Conservation (phyloP, 2,329 filamentous ascomycete species). For the Trichoderma simmonsii region DNA sequence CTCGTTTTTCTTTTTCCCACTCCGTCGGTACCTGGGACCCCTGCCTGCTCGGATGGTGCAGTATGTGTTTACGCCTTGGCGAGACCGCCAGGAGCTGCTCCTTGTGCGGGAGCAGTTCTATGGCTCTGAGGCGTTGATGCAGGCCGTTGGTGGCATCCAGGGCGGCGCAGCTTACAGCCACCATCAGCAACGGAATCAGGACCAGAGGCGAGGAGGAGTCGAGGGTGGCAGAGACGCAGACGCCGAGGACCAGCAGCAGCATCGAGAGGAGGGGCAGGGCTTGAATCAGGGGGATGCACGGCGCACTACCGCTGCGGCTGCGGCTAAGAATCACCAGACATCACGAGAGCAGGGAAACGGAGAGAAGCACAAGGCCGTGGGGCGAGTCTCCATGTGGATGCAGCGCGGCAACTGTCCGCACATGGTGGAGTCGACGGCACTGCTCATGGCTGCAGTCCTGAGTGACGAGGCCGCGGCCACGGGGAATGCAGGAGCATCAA, state of each 20-base stretch:
- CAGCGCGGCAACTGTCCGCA: constrained; percentile 72
- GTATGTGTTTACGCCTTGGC: constrained; percentile 74
- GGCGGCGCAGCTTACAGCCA: neutral
- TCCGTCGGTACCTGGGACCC: neutral
- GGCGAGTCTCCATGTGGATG: constrained; percentile 65
- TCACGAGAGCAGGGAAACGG: constrained; percentile 11
- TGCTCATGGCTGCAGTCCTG: constrained; percentile 66
- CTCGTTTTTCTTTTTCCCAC: neutral
- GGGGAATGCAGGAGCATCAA: constrained; percentile 40
- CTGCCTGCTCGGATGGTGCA: constrained; percentile 53
- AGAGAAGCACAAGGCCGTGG: constrained; percentile 46
- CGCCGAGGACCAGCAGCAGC: neutral
- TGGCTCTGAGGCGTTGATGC: constrained; percentile 22
- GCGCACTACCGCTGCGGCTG: constrained; percentile 2
- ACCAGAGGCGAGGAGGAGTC: neutral
- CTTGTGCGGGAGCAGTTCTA: constrained; percentile 65
- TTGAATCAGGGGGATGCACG: constrained; percentile 14
- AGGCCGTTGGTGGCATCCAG: constrained; percentile 3
- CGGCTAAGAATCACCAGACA: neutral
- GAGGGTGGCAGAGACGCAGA: neutral
- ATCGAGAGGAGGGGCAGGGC: constrained; percentile 7
- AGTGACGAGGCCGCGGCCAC: constrained; percentile 51
- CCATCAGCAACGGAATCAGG: neutral
- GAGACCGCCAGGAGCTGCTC: constrained; percentile 62
- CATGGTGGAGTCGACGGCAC: constrained; percentile 73